Conservation (phyloP, 2,329 filamentous ascomycete species). For the Penicillium sp. region DNA sequence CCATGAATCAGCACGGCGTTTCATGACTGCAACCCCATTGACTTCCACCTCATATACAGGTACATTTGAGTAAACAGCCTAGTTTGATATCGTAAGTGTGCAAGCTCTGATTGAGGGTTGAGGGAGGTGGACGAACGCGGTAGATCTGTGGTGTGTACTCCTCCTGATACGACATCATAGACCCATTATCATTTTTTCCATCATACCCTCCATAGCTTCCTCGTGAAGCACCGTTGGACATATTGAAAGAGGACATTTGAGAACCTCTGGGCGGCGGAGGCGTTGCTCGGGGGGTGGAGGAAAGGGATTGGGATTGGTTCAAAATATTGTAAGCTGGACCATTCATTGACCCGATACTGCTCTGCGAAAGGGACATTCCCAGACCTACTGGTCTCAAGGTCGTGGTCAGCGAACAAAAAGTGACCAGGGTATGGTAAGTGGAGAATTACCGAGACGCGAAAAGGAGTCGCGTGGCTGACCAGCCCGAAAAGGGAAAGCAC, state of each 20-base stretch:
- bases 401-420: constrained; percentile 10
- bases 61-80: constrained; percentile 91
- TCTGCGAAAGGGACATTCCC: constrained; percentile 42
- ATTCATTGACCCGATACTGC: constrained; percentile 39
- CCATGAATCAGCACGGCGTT: constrained; percentile 90
- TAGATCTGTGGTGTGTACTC: constrained; percentile 49
- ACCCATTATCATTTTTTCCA: constrained; percentile 42
- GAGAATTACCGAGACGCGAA: constrained; percentile 28
- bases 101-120: neutral
- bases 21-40: constrained; percentile 91
- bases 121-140: constrained; percentile 36
- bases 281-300: constrained; percentile 47
- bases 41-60: constrained; percentile 99
- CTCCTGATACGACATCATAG: constrained; percentile 38
- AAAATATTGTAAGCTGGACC: constrained; percentile 41
- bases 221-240: constrained; percentile 38
- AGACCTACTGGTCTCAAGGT: neutral
- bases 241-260: constrained; percentile 43
- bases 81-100: constrained; percentile 15
- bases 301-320: constrained; percentile 46
- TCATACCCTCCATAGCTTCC: constrained; percentile 41
- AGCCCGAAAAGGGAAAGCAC: constrained; percentile 25
- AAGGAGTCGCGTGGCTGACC: constrained; percentile 34
- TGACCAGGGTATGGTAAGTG: constrained; percentile 17
- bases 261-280: constrained; percentile 44